Percentiles rank a stretch among this genome's conserved stretches.
Conservation (phyloP, 2,329 filamentous ascomycete species). For the Aureobasidium namibiae region DNA sequence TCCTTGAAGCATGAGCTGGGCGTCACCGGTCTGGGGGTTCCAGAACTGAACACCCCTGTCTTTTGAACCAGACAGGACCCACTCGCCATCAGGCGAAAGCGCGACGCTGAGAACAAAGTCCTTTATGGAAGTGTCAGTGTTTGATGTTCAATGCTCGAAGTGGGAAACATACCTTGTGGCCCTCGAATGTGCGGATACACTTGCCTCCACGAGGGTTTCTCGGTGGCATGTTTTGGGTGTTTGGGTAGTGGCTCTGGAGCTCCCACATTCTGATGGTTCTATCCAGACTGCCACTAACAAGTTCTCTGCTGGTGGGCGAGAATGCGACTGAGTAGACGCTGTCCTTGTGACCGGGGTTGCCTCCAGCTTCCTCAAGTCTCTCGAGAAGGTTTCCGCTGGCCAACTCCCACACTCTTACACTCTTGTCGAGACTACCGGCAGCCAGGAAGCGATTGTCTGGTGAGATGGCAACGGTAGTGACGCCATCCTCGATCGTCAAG, state of each 20-base stretch:
- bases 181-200: conserved; percentile 94
- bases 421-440: conserved; percentile 93
- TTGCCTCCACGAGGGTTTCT: conserved; percentile 66
- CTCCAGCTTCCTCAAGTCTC: conserved; percentile 60
- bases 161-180: conserved; percentile 64
- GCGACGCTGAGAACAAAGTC: conserved; percentile 97
- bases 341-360: conserved; percentile 89
- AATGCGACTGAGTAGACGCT: conserved; percentile 96
- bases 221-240: conserved; percentile 34
- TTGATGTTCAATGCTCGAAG: neutral
- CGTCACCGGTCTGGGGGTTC: conserved; percentile 87
- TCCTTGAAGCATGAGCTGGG: conserved; percentile 96
- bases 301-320: conserved; percentile 82
- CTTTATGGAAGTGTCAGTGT: conserved; percentile 34
- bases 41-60: conserved; percentile 97
- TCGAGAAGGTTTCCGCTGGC: conserved; percentile 78
- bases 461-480: conserved; percentile 95
- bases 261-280: conserved; percentile 99
- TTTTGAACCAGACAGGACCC: conserved; percentile 96
- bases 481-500: conserved; percentile 89
- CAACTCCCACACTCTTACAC: conserved; percentile 94
- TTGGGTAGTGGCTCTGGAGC: conserved; percentile 56
- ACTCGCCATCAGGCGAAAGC: conserved; percentile 84
- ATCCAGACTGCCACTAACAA: conserved; percentile 90
- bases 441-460: conserved; percentile 91